phyloP scores from a whole-genome alignment of 805 yeast species.

The Maudiozyma saulgeensis region DNA sequence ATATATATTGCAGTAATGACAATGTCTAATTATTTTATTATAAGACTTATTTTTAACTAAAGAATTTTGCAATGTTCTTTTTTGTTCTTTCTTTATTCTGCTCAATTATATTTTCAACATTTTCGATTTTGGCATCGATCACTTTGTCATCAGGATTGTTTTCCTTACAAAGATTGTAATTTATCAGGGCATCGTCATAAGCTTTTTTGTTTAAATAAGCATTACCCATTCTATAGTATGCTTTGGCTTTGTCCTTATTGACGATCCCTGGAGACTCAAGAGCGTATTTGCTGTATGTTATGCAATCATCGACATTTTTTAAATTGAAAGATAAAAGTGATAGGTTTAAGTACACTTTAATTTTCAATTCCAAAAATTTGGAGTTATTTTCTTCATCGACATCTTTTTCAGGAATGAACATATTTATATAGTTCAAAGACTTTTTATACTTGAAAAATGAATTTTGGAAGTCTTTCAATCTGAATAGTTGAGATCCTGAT shows the following conservation, averaged over 20 bases:
- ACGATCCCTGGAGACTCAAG: constrained; percentile 39
- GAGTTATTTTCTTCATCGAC: constrained; percentile 42
- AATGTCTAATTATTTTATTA: neutral
- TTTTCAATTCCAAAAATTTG: constrained; percentile 40
- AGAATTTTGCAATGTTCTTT: constrained; percentile 55
- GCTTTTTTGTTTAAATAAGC: constrained; percentile 37
- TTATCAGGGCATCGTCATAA: constrained; percentile 40
- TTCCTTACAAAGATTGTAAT: constrained; percentile 36
- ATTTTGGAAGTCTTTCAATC: constrained; percentile 39
- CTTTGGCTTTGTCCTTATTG: constrained; percentile 45
- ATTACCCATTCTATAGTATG: constrained; percentile 46
- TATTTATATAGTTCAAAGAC: constrained; percentile 60
- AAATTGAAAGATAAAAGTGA: constrained; percentile 45
- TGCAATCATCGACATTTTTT: constrained; percentile 38
- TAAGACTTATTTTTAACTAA: constrained; percentile 20
- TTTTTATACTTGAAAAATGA: constrained; percentile 58
- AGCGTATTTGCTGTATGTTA: constrained; percentile 46
- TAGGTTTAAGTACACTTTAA: constrained; percentile 40
- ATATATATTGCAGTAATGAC: neutral
- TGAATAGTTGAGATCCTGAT: constrained; percentile 54
- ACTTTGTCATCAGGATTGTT: constrained; percentile 41
- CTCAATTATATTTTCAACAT: constrained; percentile 34
- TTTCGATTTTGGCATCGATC: constrained; percentile 36
- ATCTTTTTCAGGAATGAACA: constrained; percentile 60
- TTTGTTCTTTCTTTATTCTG: constrained; percentile 41